phyloP scores from a whole-genome alignment of 495 filamentous ascomycete species.

The Beverwykella pulmonaria region DNA sequence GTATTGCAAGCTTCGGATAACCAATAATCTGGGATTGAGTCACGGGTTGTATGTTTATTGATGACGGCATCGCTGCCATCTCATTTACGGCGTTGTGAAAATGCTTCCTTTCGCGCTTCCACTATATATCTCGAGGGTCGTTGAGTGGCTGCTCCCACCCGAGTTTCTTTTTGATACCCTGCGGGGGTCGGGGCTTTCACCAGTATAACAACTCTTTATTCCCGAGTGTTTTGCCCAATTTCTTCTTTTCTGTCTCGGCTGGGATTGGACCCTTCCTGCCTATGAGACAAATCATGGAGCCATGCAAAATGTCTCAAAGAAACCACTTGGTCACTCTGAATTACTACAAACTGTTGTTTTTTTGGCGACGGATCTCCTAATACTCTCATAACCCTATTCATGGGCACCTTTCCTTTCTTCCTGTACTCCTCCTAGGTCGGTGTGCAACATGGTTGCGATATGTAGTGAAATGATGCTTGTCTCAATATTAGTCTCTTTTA shows the following conservation, averaged over 20 bases:
- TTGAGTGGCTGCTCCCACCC: conserved; percentile 20
- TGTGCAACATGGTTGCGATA: conserved; percentile 28
- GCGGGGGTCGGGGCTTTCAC: conserved; percentile 34
- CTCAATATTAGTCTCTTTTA: conserved; percentile 1
- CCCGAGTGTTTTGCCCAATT: conserved; percentile 5
- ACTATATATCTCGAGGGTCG: conserved; percentile 4
- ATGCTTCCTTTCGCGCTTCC: conserved; percentile 32
- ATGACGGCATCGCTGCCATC: conserved; percentile 22
- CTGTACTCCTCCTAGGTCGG: neutral
- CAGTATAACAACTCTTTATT: conserved; percentile 16
- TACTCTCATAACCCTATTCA: conserved; percentile 15
- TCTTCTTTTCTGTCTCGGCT: conserved; percentile 10
- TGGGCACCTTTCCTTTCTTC: conserved; percentile 9
- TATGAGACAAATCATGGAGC: neutral
- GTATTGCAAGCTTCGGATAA: conserved; percentile 1
- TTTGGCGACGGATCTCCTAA: conserved; percentile 7
- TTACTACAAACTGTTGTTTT: conserved; percentile 10
- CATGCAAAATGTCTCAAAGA: neutral
- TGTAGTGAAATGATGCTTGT: conserved; percentile 35
- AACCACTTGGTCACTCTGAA: conserved; percentile 1
- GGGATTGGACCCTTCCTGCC: conserved; percentile 8
- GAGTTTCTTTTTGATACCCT: conserved; percentile 40
- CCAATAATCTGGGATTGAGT: conserved; percentile 15
- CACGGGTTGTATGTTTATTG: conserved; percentile 36
- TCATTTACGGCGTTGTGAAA: conserved; percentile 39